Base-by-base conservation (phyloP, 164 flowering plant genomes). In the Vitis rotundifolia region DNA sequence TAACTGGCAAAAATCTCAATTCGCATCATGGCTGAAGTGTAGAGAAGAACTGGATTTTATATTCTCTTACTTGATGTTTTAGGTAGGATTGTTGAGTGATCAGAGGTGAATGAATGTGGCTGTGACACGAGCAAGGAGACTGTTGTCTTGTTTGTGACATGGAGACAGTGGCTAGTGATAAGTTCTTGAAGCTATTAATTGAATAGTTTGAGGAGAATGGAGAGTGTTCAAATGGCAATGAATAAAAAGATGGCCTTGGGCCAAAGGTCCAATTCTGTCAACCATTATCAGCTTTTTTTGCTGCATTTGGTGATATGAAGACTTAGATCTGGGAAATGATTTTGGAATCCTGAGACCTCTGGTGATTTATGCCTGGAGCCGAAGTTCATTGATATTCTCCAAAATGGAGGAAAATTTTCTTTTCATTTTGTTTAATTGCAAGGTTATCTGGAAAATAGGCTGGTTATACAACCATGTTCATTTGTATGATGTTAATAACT, bases 201-300 rank as follows among this genome's bases (percentile, higher is more conserved):
- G 97, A 96, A 81, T 88, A 92, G 71, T 93, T 96, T 78, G 99
- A 96, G 80, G 95, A 96, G 80, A 85, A 93, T 78, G 99, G 90
- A 55, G 98, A 96, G 78, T 96, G 91, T 82, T 78, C 86, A 71
- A 93, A 90, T 67, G 76, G 49, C 61, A 81, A 79, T 70, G 82
- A 83, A 70, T 87, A 69, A 78, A 31, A 3, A 9, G 53, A 52
- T 31, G 12, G 7, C 14, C 61, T 22, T 14, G 16, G 48, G 50
- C 58, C 29, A 57, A 48, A 71, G 13, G 66, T 52, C 44, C 31
- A 28, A 7, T 18, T 62, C 19, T 14, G 28, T 61, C 31, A 28
- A 19, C 5, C 63, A 22, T 61, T 19, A 48, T 19, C 31, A 47
- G 26, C 2, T 16, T 47, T 37, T 11, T 13, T 28, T 22, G 26